Percentiles rank a stretch among this genome's conserved stretches.
Conservation (phyloP, 2,329 filamentous ascomycete genomes). For the Rachicladosporium sp. region DNA sequence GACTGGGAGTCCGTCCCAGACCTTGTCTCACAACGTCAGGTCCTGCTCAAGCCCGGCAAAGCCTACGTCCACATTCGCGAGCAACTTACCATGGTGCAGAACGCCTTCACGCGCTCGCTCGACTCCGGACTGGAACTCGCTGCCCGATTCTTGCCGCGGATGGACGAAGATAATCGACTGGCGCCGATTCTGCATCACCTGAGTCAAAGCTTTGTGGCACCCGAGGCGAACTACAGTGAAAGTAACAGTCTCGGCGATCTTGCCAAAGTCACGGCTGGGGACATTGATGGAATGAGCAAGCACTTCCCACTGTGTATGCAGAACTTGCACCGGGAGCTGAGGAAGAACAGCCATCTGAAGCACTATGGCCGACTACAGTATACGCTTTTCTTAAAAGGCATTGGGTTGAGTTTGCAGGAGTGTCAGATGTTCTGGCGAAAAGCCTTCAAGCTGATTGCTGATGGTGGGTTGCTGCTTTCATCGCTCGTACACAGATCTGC, state of each 20-base stretch:
- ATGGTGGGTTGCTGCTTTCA: slow-evolving; percentile 29
- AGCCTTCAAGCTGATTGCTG: slow-evolving; percentile 72
- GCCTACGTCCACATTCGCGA: slow-evolving; percentile 84
- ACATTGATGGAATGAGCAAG: slow-evolving; percentile 65
- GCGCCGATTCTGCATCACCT: slow-evolving; percentile 64
- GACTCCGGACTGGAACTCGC: slow-evolving; percentile 82
- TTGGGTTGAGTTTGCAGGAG: slow-evolving; percentile 85
- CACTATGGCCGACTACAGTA: slow-evolving; percentile 91
- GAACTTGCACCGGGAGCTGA: slow-evolving; percentile 72
- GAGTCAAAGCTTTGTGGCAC: slow-evolving; percentile 91
- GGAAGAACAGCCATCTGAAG: slow-evolving; percentile 82
- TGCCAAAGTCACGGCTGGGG: slow-evolving; percentile 62
- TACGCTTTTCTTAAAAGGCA: slow-evolving; percentile 90
- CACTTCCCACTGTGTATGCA: slow-evolving; percentile 94
- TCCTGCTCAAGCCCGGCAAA: slow-evolving; percentile 67
- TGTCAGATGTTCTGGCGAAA: slow-evolving; percentile 84
- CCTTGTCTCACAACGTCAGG: slow-evolving; percentile 65
- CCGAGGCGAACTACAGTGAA: slow-evolving; percentile 68
- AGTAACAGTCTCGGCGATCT: slow-evolving; percentile 48
- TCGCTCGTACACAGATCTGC: background rate
- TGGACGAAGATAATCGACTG: slow-evolving; percentile 93
- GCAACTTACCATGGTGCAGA: slow-evolving; percentile 77
- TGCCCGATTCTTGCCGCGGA: slow-evolving; percentile 74
- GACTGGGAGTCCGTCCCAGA: slow-evolving; percentile 92
- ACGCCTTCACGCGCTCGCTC: slow-evolving; percentile 69